A percentile compares a stretch with the other conserved stretches of the same genome.
phyloP scores from a whole-genome alignment of 306 rosid species.

The Cotoneaster glaucophyllus region DNA sequence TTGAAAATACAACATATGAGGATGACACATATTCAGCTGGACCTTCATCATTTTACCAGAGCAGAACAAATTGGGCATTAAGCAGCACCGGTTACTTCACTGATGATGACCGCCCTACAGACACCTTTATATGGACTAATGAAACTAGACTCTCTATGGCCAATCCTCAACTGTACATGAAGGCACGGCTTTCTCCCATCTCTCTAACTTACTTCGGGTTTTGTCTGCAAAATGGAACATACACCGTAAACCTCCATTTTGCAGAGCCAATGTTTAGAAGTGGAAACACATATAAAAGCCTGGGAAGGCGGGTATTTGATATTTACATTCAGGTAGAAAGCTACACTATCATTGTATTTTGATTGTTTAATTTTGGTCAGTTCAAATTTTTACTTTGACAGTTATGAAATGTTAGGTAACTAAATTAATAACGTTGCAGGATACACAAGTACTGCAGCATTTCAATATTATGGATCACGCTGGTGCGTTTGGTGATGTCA shows the following conservation, averaged over 20 bases:
- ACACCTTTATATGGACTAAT: conserved; percentile 17
- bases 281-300: conserved; percentile 21
- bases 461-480: conserved; percentile 51
- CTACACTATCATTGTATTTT: conserved; percentile 26
- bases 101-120: too few relatives aligned
- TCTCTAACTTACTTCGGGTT: conserved; percentile 43
- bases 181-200: conserved; percentile 60
- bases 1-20: conserved; percentile 18
- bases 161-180: conserved; percentile 35
- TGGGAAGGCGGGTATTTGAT: conserved; percentile 48
- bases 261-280: conserved; percentile 30
- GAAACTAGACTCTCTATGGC: conserved; percentile 20
- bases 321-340: conserved; percentile 41
- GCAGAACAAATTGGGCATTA: conserved; percentile 39
- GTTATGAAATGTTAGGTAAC: neutral
- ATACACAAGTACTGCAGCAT: too few relatives aligned
- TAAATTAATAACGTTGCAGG: conserved; percentile 27
- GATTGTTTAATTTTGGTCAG: neutral
- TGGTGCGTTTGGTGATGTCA: too few relatives aligned
- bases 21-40: conserved; percentile 26
- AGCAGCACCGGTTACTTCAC: conserved; percentile 47
- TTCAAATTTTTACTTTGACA: too few relatives aligned
- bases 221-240: conserved; percentile 33
- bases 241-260: conserved; percentile 36
- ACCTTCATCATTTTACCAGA: conserved; percentile 18